These are phyloP conservation scores for Plasmodium relictum DNA, from an alignment of 169 alveolate genomes.

Conservation along the genomic window DNA sequence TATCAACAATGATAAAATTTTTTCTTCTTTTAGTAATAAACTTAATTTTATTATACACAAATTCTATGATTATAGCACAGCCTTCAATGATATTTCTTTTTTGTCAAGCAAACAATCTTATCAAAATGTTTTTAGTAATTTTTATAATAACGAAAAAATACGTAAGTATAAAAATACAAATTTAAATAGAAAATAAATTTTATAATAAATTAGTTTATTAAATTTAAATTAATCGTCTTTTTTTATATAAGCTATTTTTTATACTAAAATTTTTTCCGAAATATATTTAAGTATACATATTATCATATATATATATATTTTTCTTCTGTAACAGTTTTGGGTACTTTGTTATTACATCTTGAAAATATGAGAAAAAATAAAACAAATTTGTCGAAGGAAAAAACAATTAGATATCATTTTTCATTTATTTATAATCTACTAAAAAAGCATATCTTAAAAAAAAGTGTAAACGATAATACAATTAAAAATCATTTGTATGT, in stretches of 20 bases:
- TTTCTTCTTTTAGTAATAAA: constrained; percentile 15
- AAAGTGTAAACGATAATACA: background rate
- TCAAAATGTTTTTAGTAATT: constrained; percentile 51
- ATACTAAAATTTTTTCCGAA: background rate
- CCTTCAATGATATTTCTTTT: constrained; percentile 36
- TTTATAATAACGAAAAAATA: constrained; percentile 65
- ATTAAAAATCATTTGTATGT: constrained; percentile 4
- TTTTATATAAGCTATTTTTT: background rate
- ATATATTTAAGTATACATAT: background rate
- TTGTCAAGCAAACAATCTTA: constrained; percentile 11
- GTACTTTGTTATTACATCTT: constrained; percentile 19
- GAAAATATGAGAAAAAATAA: constrained; percentile 24
- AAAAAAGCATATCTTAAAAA: constrained; percentile 32
- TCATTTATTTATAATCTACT: constrained; percentile 59
- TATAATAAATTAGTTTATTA: background rate
- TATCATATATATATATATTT: background rate
- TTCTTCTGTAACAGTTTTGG: constrained; percentile 29
- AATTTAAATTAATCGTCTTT: background rate
- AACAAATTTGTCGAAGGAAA: constrained; percentile 14
- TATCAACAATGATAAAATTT: constrained; percentile 24
- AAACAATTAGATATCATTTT: constrained; percentile 49
- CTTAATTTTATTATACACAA: constrained; percentile 43
- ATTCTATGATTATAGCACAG: constrained; percentile 42
- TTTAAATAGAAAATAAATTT: background rate
- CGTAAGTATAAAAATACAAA: constrained; percentile 33